Conservation (phyloP, 768 basidiomycete species). For the Tulasnella sp. region DNA sequence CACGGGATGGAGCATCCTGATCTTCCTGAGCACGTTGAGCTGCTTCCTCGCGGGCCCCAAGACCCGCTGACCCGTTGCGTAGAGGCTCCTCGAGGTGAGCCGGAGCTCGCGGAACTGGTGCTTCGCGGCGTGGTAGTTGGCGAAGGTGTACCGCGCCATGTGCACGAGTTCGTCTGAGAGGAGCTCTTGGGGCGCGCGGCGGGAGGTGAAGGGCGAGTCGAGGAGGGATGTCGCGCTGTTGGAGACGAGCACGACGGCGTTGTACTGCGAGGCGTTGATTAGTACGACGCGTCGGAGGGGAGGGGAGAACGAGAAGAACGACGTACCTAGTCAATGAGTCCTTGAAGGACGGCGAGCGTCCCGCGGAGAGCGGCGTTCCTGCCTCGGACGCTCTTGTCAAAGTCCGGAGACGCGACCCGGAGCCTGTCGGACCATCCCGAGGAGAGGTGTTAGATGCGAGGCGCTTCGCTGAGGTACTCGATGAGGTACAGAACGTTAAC, state of each 20-base stretch:
- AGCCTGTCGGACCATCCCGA: neutral
- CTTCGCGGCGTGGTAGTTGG: neutral
- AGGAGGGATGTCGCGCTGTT: neutral
- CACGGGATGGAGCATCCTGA: neutral
- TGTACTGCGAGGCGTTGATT: neutral
- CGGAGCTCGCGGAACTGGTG: neutral
- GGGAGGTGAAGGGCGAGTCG: neutral
- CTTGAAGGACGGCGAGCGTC: neutral
- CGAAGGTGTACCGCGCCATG: neutral
- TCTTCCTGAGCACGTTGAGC: neutral
- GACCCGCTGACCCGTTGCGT: neutral
- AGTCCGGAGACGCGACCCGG: neutral
- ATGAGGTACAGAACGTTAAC: neutral
- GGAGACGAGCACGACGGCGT: neutral
- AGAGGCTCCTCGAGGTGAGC: neutral
- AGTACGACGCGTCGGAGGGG: too few relatives aligned
- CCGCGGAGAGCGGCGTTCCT: neutral
- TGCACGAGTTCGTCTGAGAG: neutral
- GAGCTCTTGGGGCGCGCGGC: neutral
- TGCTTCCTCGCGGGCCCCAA: neutral
- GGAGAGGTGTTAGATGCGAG: neutral
- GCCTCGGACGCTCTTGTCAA: neutral
- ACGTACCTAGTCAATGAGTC: neutral
- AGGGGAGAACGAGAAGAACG: neutral
- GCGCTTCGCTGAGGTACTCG: neutral